Evolutionary conservation across 306 rosid genomes (phyloP), one percentile per base, ranked within the genome.

Genomic region (Quercus parvula): DNA sequence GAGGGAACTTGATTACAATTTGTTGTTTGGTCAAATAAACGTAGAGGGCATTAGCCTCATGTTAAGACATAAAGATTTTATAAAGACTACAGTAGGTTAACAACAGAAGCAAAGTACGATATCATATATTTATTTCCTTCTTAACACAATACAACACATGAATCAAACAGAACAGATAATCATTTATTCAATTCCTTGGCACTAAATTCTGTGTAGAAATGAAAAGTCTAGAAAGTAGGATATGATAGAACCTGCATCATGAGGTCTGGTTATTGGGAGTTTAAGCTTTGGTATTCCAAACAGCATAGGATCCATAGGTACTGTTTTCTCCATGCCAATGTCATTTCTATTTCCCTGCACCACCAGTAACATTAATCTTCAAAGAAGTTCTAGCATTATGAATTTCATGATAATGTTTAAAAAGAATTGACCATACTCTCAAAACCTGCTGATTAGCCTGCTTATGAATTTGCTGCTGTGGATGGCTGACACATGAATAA

Each of bases 211-310:
- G 62, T 17, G 8, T n/a, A 38, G 17, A 82, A 44, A 41, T 73
- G 61, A 56, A 67, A 75, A 76, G 31, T 52, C 25, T 66, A n/a
- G 67, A 61, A 44, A 77, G 77, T 25, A 74, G 30, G 79, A 77
- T 75, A 74, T 66, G 79, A 80, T 77, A 70, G 75, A 76, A 89
- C 91, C 85, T 83, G 80, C 78, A 81, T 73, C 78, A 41, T 14
- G 81, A 67, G 72, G 69, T 61, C 71, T 76, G 35, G 75, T 59
- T 49, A 25, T 76, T 35, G 77, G 80, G 56, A 56, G 62, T 67
- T 55, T 13, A 63, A 35, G 52, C 12, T 56, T 81, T 27, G 28
- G 80, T 20, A 56, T 13, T 83, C 78, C 56, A 72, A 52, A 83
- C 74, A 8, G 70, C 20, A 17, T 22, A 49, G 84, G 69, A 55